Evolutionary conservation across 2,329 filamentous ascomycete genomes (phyloP).

Genomic region (Dothistroma pini): DNA sequence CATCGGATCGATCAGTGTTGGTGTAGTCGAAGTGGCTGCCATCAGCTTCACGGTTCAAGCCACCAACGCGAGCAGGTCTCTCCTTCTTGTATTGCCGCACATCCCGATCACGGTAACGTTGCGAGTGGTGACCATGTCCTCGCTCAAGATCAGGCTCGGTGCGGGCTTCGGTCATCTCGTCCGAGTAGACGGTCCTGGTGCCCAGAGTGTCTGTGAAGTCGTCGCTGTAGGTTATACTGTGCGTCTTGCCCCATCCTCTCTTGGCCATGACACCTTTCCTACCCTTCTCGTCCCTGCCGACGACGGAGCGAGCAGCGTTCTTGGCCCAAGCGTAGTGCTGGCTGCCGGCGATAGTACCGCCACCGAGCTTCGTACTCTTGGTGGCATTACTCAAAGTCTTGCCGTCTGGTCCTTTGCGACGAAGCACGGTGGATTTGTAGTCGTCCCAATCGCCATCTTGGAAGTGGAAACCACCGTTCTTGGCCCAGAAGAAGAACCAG

Average conservation of each 20-base stretch:
- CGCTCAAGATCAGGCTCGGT: conserved; percentile 26
- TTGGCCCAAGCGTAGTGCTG: conserved; percentile 50
- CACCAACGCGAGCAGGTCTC: conserved; percentile 79
- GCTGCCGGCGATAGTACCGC: conserved; percentile 67
- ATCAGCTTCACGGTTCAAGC: conserved; percentile 78
- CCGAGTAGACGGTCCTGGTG: conserved; percentile 27
- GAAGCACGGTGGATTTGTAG: conserved; percentile 91
- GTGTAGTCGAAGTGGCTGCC: conserved; percentile 77
- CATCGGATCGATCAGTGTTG: conserved; percentile 60
- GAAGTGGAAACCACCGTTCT: conserved; percentile 91
- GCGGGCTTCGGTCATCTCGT: conserved; percentile 33
- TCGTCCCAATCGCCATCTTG: conserved; percentile 90
- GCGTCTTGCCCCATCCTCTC: conserved; percentile 41
- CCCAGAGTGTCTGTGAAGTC: conserved; percentile 39
- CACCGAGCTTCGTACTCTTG: conserved; percentile 77
- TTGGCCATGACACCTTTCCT: conserved; percentile 37
- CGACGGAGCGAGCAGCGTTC: conserved; percentile 35
- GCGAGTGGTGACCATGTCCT: conserved; percentile 37
- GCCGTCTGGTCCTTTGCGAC: conserved; percentile 84
- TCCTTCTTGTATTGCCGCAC: conserved; percentile 83
- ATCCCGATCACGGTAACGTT: conserved; percentile 57
- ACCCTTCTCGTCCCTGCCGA: conserved; percentile 46
- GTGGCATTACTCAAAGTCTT: conserved; percentile 80
- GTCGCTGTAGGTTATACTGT: conserved; percentile 43
- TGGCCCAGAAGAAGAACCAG: conserved; percentile 99